Percentiles rank a stretch among this genome's conserved stretches.
Conservation (phyloP, 2,329 filamentous ascomycete species). For the Ophiostoma ulmi region DNA sequence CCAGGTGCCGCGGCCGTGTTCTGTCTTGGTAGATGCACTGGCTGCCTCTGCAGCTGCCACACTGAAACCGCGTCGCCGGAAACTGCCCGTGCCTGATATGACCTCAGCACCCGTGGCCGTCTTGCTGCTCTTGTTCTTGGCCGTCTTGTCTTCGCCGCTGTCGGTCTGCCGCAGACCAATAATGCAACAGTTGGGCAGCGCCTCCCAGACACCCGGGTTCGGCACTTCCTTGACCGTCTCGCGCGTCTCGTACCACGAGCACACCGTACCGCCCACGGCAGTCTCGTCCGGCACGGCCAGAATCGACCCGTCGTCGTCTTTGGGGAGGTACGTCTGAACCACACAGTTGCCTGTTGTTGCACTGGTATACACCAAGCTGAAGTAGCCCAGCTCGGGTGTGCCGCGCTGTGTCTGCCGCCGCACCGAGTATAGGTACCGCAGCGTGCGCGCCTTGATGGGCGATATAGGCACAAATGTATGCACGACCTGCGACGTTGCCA, state of each 20-base stretch:
- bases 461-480: constrained; percentile 55
- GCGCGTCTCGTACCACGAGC: constrained; percentile 48
- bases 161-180: constrained; percentile 52
- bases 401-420: constrained; percentile 50
- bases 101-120: constrained; percentile 22
- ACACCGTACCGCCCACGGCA: constrained; percentile 40
- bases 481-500: constrained; percentile 51
- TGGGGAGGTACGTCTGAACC: constrained; percentile 58
- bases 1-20: constrained; percentile 36
- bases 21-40: not conserved
- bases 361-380: constrained; percentile 61
- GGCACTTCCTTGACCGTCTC: constrained; percentile 50
- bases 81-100: not conserved
- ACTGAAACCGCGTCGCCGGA: not conserved
- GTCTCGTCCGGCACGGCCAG: constrained; percentile 29
- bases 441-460: constrained; percentile 52
- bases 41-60: not conserved
- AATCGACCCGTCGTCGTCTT: constrained; percentile 35
- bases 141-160: not conserved
- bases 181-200: constrained; percentile 55
- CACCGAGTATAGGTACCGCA: constrained; percentile 55
- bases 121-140: constrained; percentile 24
- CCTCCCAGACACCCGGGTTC: constrained; percentile 63
- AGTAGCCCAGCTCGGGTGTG: constrained; percentile 42
- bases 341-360: constrained; percentile 57